A percentile compares a stretch with the other conserved stretches of the same genome.
phyloP scores from a whole-genome alignment of 257 asterid genomes.

The Plantago elongata region DNA sequence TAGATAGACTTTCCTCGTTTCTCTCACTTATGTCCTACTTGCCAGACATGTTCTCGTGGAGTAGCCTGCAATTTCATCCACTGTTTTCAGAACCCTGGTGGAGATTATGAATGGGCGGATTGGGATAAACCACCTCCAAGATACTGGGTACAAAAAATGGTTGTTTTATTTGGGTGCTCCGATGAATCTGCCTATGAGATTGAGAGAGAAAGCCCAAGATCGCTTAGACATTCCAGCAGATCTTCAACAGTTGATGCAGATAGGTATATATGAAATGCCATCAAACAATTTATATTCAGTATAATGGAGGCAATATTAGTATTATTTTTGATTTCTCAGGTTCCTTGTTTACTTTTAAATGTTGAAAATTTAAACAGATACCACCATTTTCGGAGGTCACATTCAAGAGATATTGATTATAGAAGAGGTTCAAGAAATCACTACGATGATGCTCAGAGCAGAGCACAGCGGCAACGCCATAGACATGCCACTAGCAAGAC shows the following conservation, averaged over 20 bases:
- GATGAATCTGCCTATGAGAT: slow-evolving; percentile 38
- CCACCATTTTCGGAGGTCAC: slow-evolving; percentile 35
- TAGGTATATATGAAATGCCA: slow-evolving; percentile 33
- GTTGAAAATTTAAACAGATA: slow-evolving; percentile 30
- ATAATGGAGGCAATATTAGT: too few species aligned
- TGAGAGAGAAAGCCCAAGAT: slow-evolving; percentile 41
- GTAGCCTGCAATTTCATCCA: slow-evolving; percentile 91
- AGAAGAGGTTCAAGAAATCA: slow-evolving; percentile 42
- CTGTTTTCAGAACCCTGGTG: slow-evolving; percentile 89
- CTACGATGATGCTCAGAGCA: slow-evolving; percentile 27
- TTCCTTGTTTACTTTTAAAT: slow-evolving; percentile 9
- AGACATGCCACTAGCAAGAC: slow-evolving; percentile 27
- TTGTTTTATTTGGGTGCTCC: slow-evolving; percentile 72
- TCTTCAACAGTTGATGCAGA: slow-evolving; percentile 25
- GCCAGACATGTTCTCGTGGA: slow-evolving; percentile 87
- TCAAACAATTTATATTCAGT: background rate
- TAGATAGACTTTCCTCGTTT: slow-evolving; percentile 16
- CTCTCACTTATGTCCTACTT: slow-evolving; percentile 18
- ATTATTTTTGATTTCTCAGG: background rate
- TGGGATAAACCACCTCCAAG: slow-evolving; percentile 93
- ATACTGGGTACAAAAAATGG: slow-evolving; percentile 75
- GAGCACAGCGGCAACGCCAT: slow-evolving; percentile 23
- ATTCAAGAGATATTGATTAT: slow-evolving; percentile 39
- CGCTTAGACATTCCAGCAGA: slow-evolving; percentile 33
- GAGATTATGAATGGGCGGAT: slow-evolving; percentile 99